Evolutionary conservation across 257 asterid genomes (phyloP).

Genomic region (Craterostigma plantagineum): DNA sequence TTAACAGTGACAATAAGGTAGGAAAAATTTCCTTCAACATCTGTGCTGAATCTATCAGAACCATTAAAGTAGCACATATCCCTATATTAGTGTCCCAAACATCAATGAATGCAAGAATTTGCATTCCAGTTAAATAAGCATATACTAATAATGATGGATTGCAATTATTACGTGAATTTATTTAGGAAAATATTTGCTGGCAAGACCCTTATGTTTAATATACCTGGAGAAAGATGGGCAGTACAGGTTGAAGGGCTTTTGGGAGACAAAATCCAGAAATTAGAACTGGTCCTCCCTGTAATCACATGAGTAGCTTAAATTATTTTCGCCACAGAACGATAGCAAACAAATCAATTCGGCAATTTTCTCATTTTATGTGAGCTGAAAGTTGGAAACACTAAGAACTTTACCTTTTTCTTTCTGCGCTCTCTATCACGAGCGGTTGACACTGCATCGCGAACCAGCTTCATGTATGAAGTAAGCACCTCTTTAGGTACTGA

Average conservation of each 20-base stretch:
- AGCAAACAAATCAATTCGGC: slow-evolving; percentile 8
- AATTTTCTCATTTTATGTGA: slow-evolving; percentile 7
- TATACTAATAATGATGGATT: no score
- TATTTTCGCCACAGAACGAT: background rate
- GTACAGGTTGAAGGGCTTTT: slow-evolving; percentile 89
- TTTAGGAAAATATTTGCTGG: background rate
- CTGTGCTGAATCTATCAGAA: no score
- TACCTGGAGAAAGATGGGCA: slow-evolving; percentile 91
- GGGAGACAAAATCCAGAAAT: slow-evolving; percentile 95
- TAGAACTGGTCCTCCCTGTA: slow-evolving; percentile 84
- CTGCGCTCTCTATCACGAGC: slow-evolving; percentile 92
- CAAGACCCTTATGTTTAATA: background rate
- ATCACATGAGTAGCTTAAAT: background rate
- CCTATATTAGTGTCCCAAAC: no score
- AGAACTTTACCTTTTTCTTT: slow-evolving; percentile 44
- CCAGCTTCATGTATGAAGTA: slow-evolving; percentile 82
- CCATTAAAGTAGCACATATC: no score
- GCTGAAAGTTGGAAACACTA: slow-evolving; percentile 5
- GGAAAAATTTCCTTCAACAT: no score
- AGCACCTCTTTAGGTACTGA: slow-evolving; percentile 86
- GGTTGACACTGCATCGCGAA: slow-evolving; percentile 96
- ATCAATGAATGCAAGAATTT: no score
- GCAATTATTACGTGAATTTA: no score
- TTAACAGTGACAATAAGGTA: background rate
- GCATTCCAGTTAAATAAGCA: no score